Conservation (phyloP, 1,139 yeast genomes). For the Sugiyamaella castrensis region DNA sequence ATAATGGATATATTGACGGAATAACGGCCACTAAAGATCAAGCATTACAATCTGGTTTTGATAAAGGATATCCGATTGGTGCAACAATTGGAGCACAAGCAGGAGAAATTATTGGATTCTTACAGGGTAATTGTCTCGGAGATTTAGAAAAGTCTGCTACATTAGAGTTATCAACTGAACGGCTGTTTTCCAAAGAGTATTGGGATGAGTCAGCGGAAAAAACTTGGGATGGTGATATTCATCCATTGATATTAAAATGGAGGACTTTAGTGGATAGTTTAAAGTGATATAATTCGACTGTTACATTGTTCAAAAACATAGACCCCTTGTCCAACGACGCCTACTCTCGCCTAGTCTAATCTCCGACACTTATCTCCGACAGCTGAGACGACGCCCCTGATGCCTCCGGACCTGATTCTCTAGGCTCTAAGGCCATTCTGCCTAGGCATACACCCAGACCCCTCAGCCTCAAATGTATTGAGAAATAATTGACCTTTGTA, state of each 20-base stretch:
- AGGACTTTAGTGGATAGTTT: constrained; percentile 10
- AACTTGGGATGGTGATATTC: constrained; percentile 29
- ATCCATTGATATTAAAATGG: constrained; percentile 45
- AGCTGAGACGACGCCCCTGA: too few species aligned
- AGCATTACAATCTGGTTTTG: constrained; percentile 77
- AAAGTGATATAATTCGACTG: too few species aligned
- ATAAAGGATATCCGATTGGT: constrained; percentile 73
- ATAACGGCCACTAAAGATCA: constrained; percentile 64
- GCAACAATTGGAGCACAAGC: constrained; percentile 63
- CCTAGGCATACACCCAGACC: too few species aligned
- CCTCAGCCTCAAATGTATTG: too few species aligned
- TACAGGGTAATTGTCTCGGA: constrained; percentile 34
- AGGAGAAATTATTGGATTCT: constrained; percentile 61
- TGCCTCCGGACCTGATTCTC: too few species aligned
- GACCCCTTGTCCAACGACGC: too few species aligned
- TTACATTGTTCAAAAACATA: too few species aligned
- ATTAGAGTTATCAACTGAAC: constrained; percentile 50
- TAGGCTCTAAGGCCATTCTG: too few species aligned
- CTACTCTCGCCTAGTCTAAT: too few species aligned
- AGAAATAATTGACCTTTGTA: too few species aligned
- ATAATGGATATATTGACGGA: constrained; percentile 86
- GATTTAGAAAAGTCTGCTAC: constrained; percentile 42
- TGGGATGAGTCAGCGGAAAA: constrained; percentile 50
- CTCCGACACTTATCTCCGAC: too few species aligned
- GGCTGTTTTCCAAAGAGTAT: constrained; percentile 48